phyloP scores from a whole-genome alignment of 2,329 filamentous ascomycete genomes.

The Fusarium cyanostomum region DNA sequence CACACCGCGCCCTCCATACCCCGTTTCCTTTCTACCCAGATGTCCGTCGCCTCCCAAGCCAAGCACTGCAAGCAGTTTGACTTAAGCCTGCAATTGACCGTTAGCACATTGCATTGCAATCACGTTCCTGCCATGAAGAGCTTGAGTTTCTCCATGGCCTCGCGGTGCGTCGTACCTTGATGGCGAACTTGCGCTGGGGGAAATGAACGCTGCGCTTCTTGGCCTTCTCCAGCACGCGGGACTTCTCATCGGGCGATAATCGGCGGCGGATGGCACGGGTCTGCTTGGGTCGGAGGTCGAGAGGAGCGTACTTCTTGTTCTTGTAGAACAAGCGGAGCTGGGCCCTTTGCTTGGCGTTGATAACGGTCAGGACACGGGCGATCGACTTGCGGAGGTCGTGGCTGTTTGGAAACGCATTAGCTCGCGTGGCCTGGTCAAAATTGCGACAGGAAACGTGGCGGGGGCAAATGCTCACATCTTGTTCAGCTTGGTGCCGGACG shows the following conservation, averaged over 20 bases:
- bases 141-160: neutral
- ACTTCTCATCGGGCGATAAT: slow-evolving; percentile 90
- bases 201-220: slow-evolving; percentile 97
- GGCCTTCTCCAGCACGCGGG: slow-evolving; percentile 87
- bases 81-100: slow-evolving; percentile 41
- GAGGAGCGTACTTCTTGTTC: slow-evolving; percentile 99
- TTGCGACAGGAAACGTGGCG: slow-evolving; percentile 5
- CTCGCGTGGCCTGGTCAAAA: slow-evolving; percentile 4
- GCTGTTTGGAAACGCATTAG: slow-evolving; percentile 60
- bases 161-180: slow-evolving; percentile 75
- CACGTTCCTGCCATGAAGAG: neutral
- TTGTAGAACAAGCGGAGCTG: slow-evolving; percentile 99
- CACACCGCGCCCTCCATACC: slow-evolving; percentile 51
- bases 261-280: slow-evolving; percentile 97
- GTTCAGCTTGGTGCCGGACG: slow-evolving; percentile 93
- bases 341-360: slow-evolving; percentile 99
- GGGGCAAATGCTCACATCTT: slow-evolving; percentile 78
- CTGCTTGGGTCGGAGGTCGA: slow-evolving; percentile 98
- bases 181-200: slow-evolving; percentile 97
- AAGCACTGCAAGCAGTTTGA: slow-evolving; percentile 40
- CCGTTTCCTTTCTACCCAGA: slow-evolving; percentile 49
- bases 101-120: slow-evolving; percentile 26
- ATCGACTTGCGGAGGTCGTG: slow-evolving; percentile 99
- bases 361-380: slow-evolving; percentile 97
- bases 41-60: slow-evolving; percentile 44